These are phyloP conservation scores for Leccinum arenicola DNA, from an alignment of 768 basidiomycete species.

Conservation along the genomic window DNA sequence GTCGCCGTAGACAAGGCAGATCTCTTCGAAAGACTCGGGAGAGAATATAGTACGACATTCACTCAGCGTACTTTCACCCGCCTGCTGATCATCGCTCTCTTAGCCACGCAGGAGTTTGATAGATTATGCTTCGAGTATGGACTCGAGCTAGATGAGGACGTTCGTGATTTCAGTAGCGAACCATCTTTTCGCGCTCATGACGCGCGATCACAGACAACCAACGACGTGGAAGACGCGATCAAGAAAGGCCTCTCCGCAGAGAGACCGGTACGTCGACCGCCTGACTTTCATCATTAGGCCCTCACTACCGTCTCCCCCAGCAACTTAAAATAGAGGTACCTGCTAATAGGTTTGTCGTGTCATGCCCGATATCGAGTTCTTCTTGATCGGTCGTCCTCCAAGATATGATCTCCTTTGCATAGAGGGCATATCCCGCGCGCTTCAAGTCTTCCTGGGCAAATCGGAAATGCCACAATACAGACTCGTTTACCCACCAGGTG, in stretches of 20 bases:
- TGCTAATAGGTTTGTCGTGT: conserved; percentile 74
- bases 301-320: conserved; percentile 37
- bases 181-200: conserved; percentile 1
- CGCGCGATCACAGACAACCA: conserved; percentile 66
- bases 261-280: conserved; percentile 58
- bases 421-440: conserved; percentile 88
- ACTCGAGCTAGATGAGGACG: conserved; percentile 96
- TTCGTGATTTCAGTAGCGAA: conserved; percentile 37
- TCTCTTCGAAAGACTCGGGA: conserved; percentile 83
- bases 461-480: conserved; percentile 68
- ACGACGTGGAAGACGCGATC: conserved; percentile 76
- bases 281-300: neutral
- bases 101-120: conserved; percentile 94
- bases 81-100: conserved; percentile 12
- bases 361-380: neutral
- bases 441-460: conserved; percentile 79
- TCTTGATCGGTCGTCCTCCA: conserved; percentile 9
- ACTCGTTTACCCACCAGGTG: conserved; percentile 67
- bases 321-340: conserved; percentile 99
- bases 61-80: conserved; percentile 4
- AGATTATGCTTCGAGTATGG: conserved; percentile 96
- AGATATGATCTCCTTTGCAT: conserved; percentile 98
- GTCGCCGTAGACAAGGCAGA: conserved; percentile 94
- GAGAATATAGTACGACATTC: conserved; percentile 64
- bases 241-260: conserved; percentile 85